Base-by-base conservation (phyloP, 2,329 filamentous ascomycete genomes). In the Verticillium klebahnii region DNA sequence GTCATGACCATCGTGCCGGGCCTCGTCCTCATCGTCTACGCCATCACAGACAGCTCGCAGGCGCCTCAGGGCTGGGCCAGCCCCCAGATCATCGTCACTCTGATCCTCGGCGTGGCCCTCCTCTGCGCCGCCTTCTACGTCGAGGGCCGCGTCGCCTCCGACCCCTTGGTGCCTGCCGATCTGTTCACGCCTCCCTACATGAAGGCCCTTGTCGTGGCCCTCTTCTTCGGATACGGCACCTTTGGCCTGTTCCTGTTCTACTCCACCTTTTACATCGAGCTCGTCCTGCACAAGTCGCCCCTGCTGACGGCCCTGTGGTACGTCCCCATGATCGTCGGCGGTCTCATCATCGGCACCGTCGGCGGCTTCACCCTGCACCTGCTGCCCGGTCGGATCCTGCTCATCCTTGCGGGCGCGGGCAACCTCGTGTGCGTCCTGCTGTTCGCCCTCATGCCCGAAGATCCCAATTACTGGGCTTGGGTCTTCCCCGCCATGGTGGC, bases 401-500 rank as follows among this genome's bases (percentile, higher is more conserved):
- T 91, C 64, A 70, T 87, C 58, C 79, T 91, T 37, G 88, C 88
- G 1, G 81, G 82, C 2, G 65, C 83, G 1, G 87, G 86, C 1
- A 88, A 83, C 67, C 70, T 91, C 3, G 71, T 85, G 5, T 80
- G 82, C 2, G 81, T 80, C 0, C 73, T 91, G 0, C 78, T 92
- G 1, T 89, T 91, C 65, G 88, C 89, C 8, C 68, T 90, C 12
- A 81, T 88, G 19, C 89, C 89, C 0, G 70, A 76, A 1, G 80
- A 85, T 62, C 81, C 80, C 2, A 82, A 84, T 55, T 89, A 90
- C 78, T 94, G 90, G 91, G 84, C 87, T 0, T 93, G 84, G 69
- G 80, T 91, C 25, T 92, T 93, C 69, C 88, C 90, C 0, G 77
- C 85, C 60, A 89, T 89, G 87, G 72, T 89, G 3, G 85, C 86